Evolutionary conservation across 2,329 filamentous ascomycete genomes (phyloP), one percentile per base, ranked within the genome.

Genomic region (Trichophyton benhamiae): DNA sequence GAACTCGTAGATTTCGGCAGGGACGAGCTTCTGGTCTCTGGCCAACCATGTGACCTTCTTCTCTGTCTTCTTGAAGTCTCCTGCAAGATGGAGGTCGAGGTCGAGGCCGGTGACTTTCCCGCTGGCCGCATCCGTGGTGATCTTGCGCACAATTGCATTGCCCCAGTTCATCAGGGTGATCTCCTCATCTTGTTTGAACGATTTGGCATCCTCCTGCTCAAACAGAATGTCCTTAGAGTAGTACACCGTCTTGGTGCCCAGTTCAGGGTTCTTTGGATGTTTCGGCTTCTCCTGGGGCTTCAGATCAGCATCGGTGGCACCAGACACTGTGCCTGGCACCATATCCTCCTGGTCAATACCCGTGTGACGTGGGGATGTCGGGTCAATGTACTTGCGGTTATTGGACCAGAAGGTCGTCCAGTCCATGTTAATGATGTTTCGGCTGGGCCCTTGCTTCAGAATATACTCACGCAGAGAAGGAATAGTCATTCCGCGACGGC

Each of bases 21-120:
- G 85, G 13, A 95, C 80, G 0, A 96, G 82, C 62, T 87, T 83
- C 76, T 92, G 88, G 66, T 89, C 83, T 0, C 82, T 83, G 1
- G 89, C 87, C 57, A 97, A 79, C 92, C 92, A 97, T 0, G 91
- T 96, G 42, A 97, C 84, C 81, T 97, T 97, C 84, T 96, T 96
- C 70, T 90, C 86, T 0, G 92, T 97, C 71, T 89, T 87, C 80
- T 95, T 96, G 74, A 97, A 89, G 73, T 97, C 92, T 61, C 92
- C 91, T 68, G 88, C 84, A 58, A 96, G 83, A 75, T 97, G 87
- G n/a, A 96, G 83, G 76, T 96, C 89, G 60, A 94, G 80, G 62
- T 88, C 87, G 44, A 96, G 80, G 41, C 77, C 79, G 11, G 85
- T 87, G 68, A 96, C 85, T 57, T 83, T 78, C 59, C 79, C 79